Evolutionary conservation across 139 green algal genomes (phyloP), one percentile per base, ranked within the genome.

Genomic region (Chlamydomonas sphaeroides): DNA sequence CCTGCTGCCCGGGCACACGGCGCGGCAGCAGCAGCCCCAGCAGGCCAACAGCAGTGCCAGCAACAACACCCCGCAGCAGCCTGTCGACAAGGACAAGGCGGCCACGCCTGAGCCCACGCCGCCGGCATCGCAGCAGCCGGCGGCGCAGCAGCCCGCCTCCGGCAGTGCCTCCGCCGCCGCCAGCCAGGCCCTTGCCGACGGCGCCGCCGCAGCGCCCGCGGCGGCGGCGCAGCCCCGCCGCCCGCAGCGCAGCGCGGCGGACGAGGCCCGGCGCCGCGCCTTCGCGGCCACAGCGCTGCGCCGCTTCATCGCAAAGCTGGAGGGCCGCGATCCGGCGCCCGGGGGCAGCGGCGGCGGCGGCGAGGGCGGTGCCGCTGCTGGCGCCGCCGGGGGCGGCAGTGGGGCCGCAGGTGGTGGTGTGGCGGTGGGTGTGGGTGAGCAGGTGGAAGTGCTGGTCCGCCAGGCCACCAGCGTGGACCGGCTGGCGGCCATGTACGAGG

Each of bases 401-500:
- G 32, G 15, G 35, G 23, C 33, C 8, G 32, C 33, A 15, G 8
- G 45, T 33, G 41, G 11, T 25, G 11, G 41, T 28, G 67, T 11
- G 65, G 21, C 23, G 48, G 21, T 91, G 39, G 83, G 62, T 32
- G 90, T 96, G 32, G 56, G 71, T 33, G 65, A 92, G 56, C 80
- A 93, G 65, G 93, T 96, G 49, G 71, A 87, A 1, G 17, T 65
- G 67, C 82, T 98, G 17, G 71, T 98, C 14, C 53, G 66, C 30
- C 78, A 92, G 41, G 94, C 95, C 28, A 94, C 85, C 32, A 92
- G 86, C 73, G 56, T 88, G 0, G 88, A 93, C 62, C 90, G 92
- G 56, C 79, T 98, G 66, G 84, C 80, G 30, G 80, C 85, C 17
- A 98, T 98, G 95, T 98, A 95, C 79, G 95, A 98, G 86, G 95